phyloP scores from a whole-genome alignment of 148 eudicot species.

The Hydrangea macrophylla region DNA sequence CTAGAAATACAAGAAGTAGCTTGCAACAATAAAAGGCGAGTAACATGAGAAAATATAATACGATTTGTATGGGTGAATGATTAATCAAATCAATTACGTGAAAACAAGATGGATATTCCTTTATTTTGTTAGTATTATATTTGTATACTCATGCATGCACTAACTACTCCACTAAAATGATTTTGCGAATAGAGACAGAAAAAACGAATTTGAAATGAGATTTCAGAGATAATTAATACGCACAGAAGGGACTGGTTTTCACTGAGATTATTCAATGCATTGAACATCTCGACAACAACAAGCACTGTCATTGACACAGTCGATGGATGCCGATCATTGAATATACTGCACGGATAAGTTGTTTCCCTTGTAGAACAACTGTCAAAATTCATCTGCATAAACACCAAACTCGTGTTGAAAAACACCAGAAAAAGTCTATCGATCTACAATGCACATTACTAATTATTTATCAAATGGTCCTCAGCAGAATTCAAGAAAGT shows the following conservation, averaged over 20 bases:
- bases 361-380: conserved; percentile 81
- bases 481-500: background rate
- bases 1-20: background rate
- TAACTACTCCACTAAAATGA: background rate
- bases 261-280: conserved; percentile 94
- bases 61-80: background rate
- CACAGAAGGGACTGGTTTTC: conserved; percentile 97
- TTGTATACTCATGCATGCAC: background rate
- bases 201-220: conserved; percentile 1
- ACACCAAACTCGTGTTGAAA: conserved; percentile 9
- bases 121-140: conserved; percentile 1
- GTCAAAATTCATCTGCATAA: conserved; percentile 87
- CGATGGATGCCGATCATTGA: conserved; percentile 92
- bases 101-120: background rate
- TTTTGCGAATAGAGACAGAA: background rate
- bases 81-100: background rate
- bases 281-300: conserved; percentile 99
- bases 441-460: background rate
- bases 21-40: background rate
- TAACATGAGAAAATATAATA: background rate
- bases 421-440: background rate
- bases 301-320: conserved; percentile 99
- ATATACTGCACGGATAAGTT: conserved; percentile 72
- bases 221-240: conserved; percentile 33
- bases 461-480: background rate